Evolutionary conservation across 2,329 filamentous ascomycete species (phyloP), one percentile per base, ranked within the genome.

Genomic region (Thielaviopsis ethacetica): DNA sequence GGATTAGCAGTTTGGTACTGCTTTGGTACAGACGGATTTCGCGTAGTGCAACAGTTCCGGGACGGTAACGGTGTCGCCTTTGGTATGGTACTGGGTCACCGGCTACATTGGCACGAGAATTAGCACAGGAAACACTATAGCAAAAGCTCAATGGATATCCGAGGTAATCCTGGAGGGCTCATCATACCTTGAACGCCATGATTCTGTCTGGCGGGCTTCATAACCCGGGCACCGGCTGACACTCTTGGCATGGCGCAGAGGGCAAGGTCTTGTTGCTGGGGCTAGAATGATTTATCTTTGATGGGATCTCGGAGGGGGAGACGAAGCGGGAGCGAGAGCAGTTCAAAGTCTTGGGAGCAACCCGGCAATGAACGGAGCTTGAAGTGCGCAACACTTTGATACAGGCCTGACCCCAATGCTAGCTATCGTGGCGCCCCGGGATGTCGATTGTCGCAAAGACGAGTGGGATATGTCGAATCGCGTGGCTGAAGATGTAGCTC

Each of bases 11-110:
- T 67, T 97, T 91, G 62, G 89, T 95, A 63, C 83, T 87, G 71
- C 84, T 86, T 73, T 97, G 93, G 71, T 94, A 94, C 67, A 82
- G 83, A 70, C 91, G 80, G 71, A 97, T 97, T 75, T 97, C 91
- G 72, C 86, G 85, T 59, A 97, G 79, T 58, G 93, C 91, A 64
- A 88, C 79, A 51, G 91, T 96, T 67, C 90, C 90, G 1, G 86
- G 86, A 59, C 76, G 80, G 68, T 88, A 90, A 64, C 86, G 80
- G 63, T 79, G 79, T 64, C 77, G 81, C 64, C 77, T 77, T 61
- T 72, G 73, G 61, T 78, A 74, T 1, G 86, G 85, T 53, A 87
- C 73, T 30, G 86, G 86, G 65, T 90, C 86, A 61, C 86, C 86
- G 65, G 86, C 85, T 89, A 21, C 19, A 49, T 49, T 49, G 44